These are phyloP conservation scores for Monilinia fructicola DNA, from an alignment of 2,329 filamentous ascomycete genomes.

Conservation along the genomic window DNA sequence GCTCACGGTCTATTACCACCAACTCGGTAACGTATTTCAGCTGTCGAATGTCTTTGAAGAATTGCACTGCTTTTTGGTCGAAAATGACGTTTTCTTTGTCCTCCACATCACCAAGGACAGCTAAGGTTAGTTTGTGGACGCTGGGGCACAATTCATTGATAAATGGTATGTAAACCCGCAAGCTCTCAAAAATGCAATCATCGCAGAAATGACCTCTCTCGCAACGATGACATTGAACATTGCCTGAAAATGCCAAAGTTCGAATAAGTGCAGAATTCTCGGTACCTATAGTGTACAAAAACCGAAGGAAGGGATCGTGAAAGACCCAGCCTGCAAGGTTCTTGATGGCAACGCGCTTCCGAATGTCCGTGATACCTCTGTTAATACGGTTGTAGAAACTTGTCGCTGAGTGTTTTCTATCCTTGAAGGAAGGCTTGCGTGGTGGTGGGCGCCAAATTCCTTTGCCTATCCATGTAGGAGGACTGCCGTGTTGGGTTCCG, in stretches of 20 bases:
- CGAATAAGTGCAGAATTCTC: constrained; percentile 23
- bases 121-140: not conserved
- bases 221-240: not conserved
- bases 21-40: not conserved
- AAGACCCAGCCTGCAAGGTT: constrained; percentile 24
- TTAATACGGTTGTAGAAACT: not conserved
- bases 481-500: not conserved
- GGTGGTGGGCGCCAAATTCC: not conserved
- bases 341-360: not conserved
- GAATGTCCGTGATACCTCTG: constrained; percentile 2
- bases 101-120: not conserved
- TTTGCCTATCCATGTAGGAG: not conserved
- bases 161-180: not conserved
- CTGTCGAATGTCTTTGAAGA: not conserved
- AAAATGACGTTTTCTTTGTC: not conserved
- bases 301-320: constrained; percentile 27
- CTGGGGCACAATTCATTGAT: not conserved
- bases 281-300: constrained; percentile 25
- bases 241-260: not conserved
- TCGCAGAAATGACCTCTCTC: not conserved
- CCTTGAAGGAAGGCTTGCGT: not conserved
- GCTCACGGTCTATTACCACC: not conserved
- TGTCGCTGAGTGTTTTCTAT: not conserved
- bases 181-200: not conserved
- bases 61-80: not conserved